Evolutionary conservation across 148 eudicot species (phyloP), one percentile per base, ranked within the genome.

Genomic region (Talinum fruticosum): DNA sequence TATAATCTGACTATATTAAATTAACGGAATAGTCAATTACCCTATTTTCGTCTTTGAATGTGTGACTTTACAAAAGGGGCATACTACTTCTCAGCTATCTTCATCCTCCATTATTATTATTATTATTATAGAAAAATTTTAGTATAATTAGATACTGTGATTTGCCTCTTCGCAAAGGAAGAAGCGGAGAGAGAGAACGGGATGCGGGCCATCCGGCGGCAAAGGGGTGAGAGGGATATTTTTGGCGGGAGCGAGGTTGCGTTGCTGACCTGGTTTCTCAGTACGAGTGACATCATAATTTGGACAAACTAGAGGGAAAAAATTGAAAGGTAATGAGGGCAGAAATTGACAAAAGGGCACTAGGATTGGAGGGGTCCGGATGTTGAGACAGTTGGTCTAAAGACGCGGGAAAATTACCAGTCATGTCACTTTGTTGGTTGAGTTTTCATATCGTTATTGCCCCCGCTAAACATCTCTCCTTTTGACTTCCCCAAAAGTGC

Each of bases 351-450:
- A 73, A 66, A 66, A 19, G 32, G 30, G 71, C 71, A 64, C 70
- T 61, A 62, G 21, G 16, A 41, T 24, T 13, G 69, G 5, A 68
- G 78, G 82, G 51, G 73, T 74, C 78, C 69, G n/a, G 32, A 37
- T 49, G 69, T 10, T 23, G n/a, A 49, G 82, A 80, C 82, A 69
- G 74, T 80, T 80, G 78, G 82, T 80, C 70, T 74, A 36, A 79
- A 66, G 73, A 73, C 81, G 81, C 81, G 77, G 77, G 77, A 65
- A 77, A 79, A 51, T 72, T 79, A 66, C 51, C 49, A 19, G 37
- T 65, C 4, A 64, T 73, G 18, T 73, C 76, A 14, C 36, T 62
- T 34, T 54, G 53, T 37, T 73, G 16, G 77, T 79, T 73, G 72
- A 26, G 64, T 34, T 65, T 79, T 79, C 65, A 49, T 49, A 44